These are phyloP conservation scores for Trichoderma gamsii DNA, from an alignment of 495 filamentous ascomycete genomes.

Conservation along the genomic window DNA sequence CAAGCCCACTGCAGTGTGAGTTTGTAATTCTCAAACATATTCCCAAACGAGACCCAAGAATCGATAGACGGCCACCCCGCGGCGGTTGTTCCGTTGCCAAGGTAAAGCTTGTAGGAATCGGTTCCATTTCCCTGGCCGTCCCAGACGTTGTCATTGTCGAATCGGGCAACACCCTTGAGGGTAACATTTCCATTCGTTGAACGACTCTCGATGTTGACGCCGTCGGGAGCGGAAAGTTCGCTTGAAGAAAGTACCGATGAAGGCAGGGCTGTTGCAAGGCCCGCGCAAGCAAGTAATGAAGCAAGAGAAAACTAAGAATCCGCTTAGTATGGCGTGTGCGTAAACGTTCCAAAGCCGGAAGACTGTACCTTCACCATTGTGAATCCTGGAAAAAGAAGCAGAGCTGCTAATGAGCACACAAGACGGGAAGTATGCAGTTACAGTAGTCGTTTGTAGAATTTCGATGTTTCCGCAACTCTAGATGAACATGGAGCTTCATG, in stretches of 20 bases:
- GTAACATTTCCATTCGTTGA: background rate
- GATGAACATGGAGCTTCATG: background rate
- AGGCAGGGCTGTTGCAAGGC: background rate
- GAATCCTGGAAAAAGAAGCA: background rate
- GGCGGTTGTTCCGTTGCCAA: background rate
- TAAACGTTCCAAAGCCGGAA: background rate
- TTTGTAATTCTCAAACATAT: conserved; percentile 9
- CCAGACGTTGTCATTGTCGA: background rate
- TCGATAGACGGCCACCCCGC: background rate
- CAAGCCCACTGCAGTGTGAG: background rate
- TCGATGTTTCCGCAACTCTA: background rate
- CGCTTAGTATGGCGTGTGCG: background rate
- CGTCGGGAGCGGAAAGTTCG: background rate
- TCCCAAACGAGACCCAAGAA: background rate
- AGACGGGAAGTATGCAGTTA: background rate
- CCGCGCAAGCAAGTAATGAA: background rate
- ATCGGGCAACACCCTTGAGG: background rate
- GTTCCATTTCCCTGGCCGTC: background rate
- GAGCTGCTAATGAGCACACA: background rate
- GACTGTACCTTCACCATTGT: background rate
- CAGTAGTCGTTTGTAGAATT: too few relatives aligned
- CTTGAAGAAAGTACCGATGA: background rate
- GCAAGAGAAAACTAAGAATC: background rate
- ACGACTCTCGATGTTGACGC: background rate
- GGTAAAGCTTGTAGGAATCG: background rate